Percentiles rank a stretch among this genome's conserved stretches.
phyloP scores from a whole-genome alignment of 2,329 filamentous ascomycete genomes.

The Nannizziopsis arthrosporioides region DNA sequence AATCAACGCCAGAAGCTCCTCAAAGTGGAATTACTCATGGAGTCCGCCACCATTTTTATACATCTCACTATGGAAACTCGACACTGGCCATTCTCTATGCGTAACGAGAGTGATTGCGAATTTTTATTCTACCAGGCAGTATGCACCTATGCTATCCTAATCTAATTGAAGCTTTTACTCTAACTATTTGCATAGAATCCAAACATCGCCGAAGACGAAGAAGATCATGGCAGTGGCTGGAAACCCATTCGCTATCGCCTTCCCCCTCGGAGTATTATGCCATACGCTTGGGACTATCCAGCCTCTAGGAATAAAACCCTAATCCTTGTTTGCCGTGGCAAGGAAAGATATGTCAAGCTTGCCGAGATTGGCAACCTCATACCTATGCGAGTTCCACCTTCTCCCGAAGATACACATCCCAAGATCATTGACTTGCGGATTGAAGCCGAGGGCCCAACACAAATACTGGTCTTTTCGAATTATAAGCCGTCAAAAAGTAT shows the following conservation, averaged over 20 bases:
- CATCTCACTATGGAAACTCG: slow-evolving; percentile 83
- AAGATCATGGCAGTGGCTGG: slow-evolving; percentile 70
- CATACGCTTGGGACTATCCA: slow-evolving; percentile 98
- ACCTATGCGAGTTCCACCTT: slow-evolving; percentile 74
- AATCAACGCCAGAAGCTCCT: slow-evolving; percentile 82
- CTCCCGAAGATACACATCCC: slow-evolving; percentile 49
- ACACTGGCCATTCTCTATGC: slow-evolving; percentile 97
- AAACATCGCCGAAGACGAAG: slow-evolving; percentile 80
- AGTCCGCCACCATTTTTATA: slow-evolving; percentile 85
- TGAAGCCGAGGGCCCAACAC: slow-evolving; percentile 85
- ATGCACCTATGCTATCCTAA: slow-evolving; percentile 11
- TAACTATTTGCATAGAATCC: slow-evolving; percentile 46
- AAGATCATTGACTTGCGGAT: slow-evolving; percentile 97
- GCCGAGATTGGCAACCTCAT: slow-evolving; percentile 94
- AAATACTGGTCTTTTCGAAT: slow-evolving; percentile 86
- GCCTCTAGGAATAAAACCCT: slow-evolving; percentile 94
- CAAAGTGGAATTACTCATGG: slow-evolving; percentile 79
- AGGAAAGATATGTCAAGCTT: slow-evolving; percentile 83
- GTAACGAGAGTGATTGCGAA: slow-evolving; percentile 93
- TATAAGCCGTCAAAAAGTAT: slow-evolving; percentile 87
- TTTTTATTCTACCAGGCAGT: slow-evolving; percentile 90
- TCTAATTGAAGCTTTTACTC: neutral
- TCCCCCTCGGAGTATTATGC: slow-evolving; percentile 94
- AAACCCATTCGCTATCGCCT: slow-evolving; percentile 83
- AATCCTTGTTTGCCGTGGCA: slow-evolving; percentile 64